Conservation (phyloP, 2,329 filamentous ascomycete species). For the Aspergillus ibericus region DNA sequence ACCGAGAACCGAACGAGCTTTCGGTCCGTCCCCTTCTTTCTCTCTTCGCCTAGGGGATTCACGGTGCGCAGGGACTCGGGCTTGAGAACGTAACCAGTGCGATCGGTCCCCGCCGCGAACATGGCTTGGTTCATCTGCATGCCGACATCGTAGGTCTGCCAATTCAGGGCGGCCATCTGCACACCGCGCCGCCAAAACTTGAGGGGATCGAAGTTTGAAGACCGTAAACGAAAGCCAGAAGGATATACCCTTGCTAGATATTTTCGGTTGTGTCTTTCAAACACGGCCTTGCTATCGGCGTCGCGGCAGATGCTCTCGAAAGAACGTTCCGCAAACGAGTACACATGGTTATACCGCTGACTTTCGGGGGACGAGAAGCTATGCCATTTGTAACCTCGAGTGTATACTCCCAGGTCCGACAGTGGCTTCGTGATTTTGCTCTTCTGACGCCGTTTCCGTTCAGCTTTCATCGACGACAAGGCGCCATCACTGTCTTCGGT, state of each 20-base stretch:
- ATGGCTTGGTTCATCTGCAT: slow-evolving; percentile 98
- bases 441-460: slow-evolving; percentile 62
- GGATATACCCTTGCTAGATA: slow-evolving; percentile 95
- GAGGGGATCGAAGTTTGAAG: slow-evolving; percentile 91
- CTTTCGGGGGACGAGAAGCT: slow-evolving; percentile 77
- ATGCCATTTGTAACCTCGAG: slow-evolving; percentile 76
- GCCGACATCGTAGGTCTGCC: slow-evolving; percentile 94
- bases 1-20: slow-evolving; percentile 83
- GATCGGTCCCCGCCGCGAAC: slow-evolving; percentile 86
- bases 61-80: slow-evolving; percentile 71
- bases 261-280: slow-evolving; percentile 87
- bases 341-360: slow-evolving; percentile 88
- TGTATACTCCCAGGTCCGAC: slow-evolving; percentile 79
- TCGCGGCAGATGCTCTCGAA: slow-evolving; percentile 80
- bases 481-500: slow-evolving; percentile 76
- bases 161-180: slow-evolving; percentile 97
- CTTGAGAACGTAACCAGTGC: slow-evolving; percentile 90
- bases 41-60: slow-evolving; percentile 25
- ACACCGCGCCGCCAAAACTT: slow-evolving; percentile 93
- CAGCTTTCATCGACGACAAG: slow-evolving; percentile 52
- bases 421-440: slow-evolving; percentile 86
- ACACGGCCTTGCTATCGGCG: slow-evolving; percentile 70
- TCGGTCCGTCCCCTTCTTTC: slow-evolving; percentile 65
- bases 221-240: slow-evolving; percentile 74
- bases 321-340: slow-evolving; percentile 87